These are phyloP conservation scores for Coniophora puteana DNA, from an alignment of 1,284 basidiomycete species.

Conservation along the genomic window DNA sequence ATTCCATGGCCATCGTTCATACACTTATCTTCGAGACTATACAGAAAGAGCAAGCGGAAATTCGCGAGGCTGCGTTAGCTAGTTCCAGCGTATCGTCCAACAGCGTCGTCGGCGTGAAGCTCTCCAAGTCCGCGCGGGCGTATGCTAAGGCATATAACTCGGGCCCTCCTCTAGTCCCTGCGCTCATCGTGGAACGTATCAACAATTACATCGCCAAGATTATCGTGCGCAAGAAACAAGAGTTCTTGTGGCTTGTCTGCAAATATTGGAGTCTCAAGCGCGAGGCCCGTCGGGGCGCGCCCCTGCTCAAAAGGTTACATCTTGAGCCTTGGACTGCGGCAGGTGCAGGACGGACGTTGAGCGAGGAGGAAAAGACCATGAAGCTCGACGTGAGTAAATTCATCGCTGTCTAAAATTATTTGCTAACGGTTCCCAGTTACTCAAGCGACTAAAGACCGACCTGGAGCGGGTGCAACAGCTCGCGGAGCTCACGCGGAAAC, in stretches of 20 bases:
- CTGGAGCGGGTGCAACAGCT: conserved; percentile 74
- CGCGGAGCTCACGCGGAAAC: conserved; percentile 70
- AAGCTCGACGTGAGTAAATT: conserved; percentile 70
- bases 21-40: conserved; percentile 5
- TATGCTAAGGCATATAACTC: conserved; percentile 80
- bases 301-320: conserved; percentile 90
- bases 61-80: conserved; percentile 52
- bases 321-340: conserved; percentile 96
- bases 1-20: conserved; percentile 1
- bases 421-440: conserved; percentile 42
- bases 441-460: conserved; percentile 74
- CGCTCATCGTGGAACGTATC: conserved; percentile 73
- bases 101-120: conserved; percentile 34
- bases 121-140: conserved; percentile 71
- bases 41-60: conserved; percentile 67
- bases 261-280: conserved; percentile 97
- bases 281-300: conserved; percentile 90
- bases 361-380: conserved; percentile 79
- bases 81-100: conserved; percentile 39
- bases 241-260: conserved; percentile 79
- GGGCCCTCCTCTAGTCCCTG: conserved; percentile 74
- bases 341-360: conserved; percentile 57
- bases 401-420: conserved; percentile 1
- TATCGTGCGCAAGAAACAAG: conserved; percentile 70
- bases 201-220: conserved; percentile 76